Base-by-base conservation (phyloP, 768 basidiomycete species). In the Termitomyces sp. region DNA sequence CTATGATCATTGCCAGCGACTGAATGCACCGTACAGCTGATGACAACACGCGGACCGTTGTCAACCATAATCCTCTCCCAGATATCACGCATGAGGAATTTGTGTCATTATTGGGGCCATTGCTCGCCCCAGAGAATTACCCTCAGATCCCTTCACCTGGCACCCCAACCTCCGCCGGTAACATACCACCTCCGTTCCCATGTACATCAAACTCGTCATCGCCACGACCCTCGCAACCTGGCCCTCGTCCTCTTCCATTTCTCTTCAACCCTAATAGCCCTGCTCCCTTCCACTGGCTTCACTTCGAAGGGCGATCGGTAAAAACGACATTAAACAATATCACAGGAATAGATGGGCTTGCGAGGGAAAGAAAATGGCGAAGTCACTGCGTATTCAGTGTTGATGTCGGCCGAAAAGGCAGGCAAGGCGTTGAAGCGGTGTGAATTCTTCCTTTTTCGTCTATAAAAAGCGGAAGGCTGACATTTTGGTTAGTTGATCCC, bases 11-110 rank as follows among this genome's bases (percentile, higher is more conserved):
- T 20, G 22, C 18, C 39, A 44, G 50, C 38, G 13, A 45, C n/a
- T 65, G 36, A 56, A 28, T 55, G 35, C 48, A 24, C 59, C 36
- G 49, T 55, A 4, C 63, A 88, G 87, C 76, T 42, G 83, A 89
- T 61, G 81, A 80, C 49, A 80, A 83, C 68, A 74, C 81, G 9
- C 83, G 85, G 44, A 88, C 90, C 13, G 86, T 92, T 55, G 85
- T 93, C 66, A 92, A 94, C 72, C 91, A 94, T 74, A 94, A 94
- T 66, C 91, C 92, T 2, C 79, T 94, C 8, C 92, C 91, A 0
- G 92, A 94, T 64, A 84, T 93, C 63, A 89, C 90, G 0, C 92
- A 94, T 65, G 92, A 93, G 63, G 92, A 94, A 67, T 93, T 94
- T 66, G 86, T 94, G 44, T 82, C 87, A 3, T 75, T 91, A 50